phyloP scores from a whole-genome alignment of 495 filamentous ascomycete species.

The Endocarpon pusillum region DNA sequence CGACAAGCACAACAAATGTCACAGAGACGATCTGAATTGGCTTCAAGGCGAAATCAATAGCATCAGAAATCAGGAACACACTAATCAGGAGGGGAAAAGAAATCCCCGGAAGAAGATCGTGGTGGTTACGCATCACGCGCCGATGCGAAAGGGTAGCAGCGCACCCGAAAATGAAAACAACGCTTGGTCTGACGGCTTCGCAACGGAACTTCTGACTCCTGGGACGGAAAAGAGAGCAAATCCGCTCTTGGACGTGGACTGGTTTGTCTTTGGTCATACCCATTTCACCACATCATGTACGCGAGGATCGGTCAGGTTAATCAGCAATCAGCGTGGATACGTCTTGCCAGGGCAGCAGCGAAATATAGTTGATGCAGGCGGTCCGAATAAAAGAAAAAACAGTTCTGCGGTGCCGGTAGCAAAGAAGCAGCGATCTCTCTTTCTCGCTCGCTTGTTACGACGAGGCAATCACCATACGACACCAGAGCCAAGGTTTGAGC shows the following conservation, averaged over 20 bases:
- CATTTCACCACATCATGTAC: constrained; percentile 29
- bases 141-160: constrained; percentile 23
- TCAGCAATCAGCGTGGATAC: constrained; percentile 39
- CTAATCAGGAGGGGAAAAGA: constrained; percentile 6
- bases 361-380: constrained; percentile 25
- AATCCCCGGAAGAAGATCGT: constrained; percentile 15
- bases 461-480: no score
- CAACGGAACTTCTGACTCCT: constrained; percentile 26
- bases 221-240: constrained; percentile 11
- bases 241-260: constrained; percentile 19
- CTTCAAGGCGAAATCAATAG: constrained; percentile 18
- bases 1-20: constrained; percentile 27
- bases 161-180: constrained; percentile 25
- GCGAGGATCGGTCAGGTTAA: constrained; percentile 20
- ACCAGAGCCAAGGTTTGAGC: no score
- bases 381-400: constrained; percentile 28
- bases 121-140: constrained; percentile 38
- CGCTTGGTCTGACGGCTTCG: constrained; percentile 30
- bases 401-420: no score
- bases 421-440: no score
- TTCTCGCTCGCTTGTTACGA: no score
- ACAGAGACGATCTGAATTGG: constrained; percentile 29
- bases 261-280: constrained; percentile 39
- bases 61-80: constrained; percentile 6
- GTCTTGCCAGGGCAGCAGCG: constrained; percentile 20